phyloP scores from a whole-genome alignment of 1,139 yeast species.

The Scheffersomyces lignicola region DNA sequence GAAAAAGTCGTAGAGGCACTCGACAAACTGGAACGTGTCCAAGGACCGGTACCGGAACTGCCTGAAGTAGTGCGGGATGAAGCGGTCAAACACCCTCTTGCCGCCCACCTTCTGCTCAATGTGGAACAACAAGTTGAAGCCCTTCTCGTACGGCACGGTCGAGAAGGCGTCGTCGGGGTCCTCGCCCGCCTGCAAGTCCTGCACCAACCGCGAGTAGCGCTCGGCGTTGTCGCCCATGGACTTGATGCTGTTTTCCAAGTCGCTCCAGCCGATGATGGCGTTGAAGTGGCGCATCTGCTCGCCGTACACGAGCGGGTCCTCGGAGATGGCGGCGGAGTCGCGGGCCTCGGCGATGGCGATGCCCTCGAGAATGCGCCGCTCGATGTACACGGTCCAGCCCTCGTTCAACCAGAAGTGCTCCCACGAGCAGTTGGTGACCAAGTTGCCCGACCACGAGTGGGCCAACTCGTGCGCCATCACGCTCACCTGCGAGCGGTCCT shows the following conservation, averaged over 20 bases:
- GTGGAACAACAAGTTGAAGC: conserved; percentile 74
- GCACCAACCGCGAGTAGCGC: conserved; percentile 66
- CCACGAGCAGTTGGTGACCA: conserved; percentile 89
- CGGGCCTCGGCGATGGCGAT: conserved; percentile 23
- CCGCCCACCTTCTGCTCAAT: conserved; percentile 66
- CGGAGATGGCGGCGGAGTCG: conserved; percentile 1
- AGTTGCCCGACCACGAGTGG: conserved; percentile 90
- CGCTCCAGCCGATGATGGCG: conserved; percentile 89
- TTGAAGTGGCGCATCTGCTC: conserved; percentile 75
- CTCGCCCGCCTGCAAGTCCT: conserved; percentile 59
- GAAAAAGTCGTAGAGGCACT: conserved; percentile 68
- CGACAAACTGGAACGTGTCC: conserved; percentile 80
- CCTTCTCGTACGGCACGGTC: conserved; percentile 89
- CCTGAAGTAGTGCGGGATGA: conserved; percentile 73
- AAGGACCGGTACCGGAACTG: conserved; percentile 69
- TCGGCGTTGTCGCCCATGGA: conserved; percentile 56
- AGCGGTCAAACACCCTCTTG: conserved; percentile 64
- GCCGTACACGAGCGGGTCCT: conserved; percentile 47
- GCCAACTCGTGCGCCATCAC: conserved; percentile 92
- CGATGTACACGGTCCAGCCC: conserved; percentile 94
- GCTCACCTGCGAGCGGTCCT: conserved; percentile 83
- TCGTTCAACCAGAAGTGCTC: conserved; percentile 94
- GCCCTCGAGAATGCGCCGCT: conserved; percentile 77
- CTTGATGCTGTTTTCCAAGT: conserved; percentile 63
- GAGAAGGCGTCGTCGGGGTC: conserved; percentile 93